These are phyloP conservation scores for Arabidopsis arenosa DNA, from an alignment of 345 rosid genomes.

Conservation along the genomic window DNA sequence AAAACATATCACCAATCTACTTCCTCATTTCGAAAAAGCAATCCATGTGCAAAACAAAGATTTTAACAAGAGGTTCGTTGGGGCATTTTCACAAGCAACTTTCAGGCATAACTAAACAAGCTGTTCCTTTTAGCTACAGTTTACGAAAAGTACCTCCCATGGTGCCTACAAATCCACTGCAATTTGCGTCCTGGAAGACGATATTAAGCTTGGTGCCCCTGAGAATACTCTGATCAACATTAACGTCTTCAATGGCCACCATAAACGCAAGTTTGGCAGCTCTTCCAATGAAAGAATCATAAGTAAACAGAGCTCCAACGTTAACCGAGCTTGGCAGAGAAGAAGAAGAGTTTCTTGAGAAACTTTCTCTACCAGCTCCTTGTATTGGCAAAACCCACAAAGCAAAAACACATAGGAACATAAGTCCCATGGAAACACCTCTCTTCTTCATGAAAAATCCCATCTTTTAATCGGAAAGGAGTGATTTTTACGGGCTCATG, in stretches of 20 bases:
- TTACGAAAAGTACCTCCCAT: conserved; percentile 67
- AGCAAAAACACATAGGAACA: conserved; percentile 47
- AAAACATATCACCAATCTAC: conserved; percentile 45
- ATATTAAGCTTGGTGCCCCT: conserved; percentile 55
- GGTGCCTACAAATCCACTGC: conserved; percentile 87
- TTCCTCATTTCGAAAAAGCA: conserved; percentile 17
- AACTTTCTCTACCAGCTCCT: conserved; percentile 51
- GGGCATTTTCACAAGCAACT: conserved; percentile 22
- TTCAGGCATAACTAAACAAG: conserved; percentile 21
- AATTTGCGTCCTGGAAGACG: conserved; percentile 63
- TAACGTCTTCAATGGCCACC: conserved; percentile 75
- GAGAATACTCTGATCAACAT: conserved; percentile 66
- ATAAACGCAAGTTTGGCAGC: conserved; percentile 66
- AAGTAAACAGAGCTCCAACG: conserved; percentile 79
- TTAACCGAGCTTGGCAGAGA: conserved; percentile 54
- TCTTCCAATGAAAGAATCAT: conserved; percentile 73
- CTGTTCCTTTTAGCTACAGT: not conserved
- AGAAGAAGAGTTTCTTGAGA: conserved; percentile 46
- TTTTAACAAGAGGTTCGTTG: not conserved
- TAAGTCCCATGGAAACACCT: conserved; percentile 10
- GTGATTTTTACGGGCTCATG: conserved; percentile 25
- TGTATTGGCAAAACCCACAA: conserved; percentile 48
- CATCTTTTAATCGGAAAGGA: conserved; percentile 43
- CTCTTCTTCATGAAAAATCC: conserved; percentile 38
- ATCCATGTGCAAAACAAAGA: not conserved